Evolutionary conservation across 2,329 filamentous ascomycete genomes (phyloP).

Genomic region (Colletotrichum sp.): DNA sequence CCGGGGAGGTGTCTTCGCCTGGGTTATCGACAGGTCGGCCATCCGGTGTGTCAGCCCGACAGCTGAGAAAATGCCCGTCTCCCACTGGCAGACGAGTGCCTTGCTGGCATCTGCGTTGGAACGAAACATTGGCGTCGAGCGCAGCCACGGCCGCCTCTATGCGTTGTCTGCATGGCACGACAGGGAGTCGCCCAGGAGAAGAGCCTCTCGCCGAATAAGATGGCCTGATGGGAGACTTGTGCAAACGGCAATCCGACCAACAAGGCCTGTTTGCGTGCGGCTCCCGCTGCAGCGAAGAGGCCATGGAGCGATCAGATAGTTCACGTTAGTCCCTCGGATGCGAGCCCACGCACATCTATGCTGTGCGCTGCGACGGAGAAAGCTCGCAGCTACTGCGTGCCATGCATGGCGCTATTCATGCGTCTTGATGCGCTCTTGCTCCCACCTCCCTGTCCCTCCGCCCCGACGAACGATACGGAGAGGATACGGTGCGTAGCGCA

Average conservation of each 20-base stretch:
- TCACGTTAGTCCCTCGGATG: conserved; percentile 3
- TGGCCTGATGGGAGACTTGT: neutral
- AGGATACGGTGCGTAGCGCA: neutral
- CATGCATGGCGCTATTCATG: conserved; percentile 21
- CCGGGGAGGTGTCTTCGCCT: neutral
- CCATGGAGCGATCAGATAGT: neutral
- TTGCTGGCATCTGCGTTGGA: conserved; percentile 3
- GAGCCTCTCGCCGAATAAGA: neutral
- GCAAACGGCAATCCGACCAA: neutral
- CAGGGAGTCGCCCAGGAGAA: neutral
- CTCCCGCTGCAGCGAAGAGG: neutral
- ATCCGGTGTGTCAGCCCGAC: neutral
- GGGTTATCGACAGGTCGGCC: neutral
- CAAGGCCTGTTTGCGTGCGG: neutral
- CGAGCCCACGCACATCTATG: conserved; percentile 14
- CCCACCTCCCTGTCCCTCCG: neutral
- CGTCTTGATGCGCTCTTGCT: neutral
- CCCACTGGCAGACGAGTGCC: neutral
- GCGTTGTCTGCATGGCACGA: conserved; percentile 6
- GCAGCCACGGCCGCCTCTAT: neutral
- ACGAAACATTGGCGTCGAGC: conserved; percentile 4
- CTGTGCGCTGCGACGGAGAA: conserved; percentile 7
- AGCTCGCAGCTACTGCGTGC: conserved; percentile 11
- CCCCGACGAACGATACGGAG: neutral
- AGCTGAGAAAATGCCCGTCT: neutral